Conservation (phyloP, 352 stramenopile genomes). For the Globisporangium camurandrum region DNA sequence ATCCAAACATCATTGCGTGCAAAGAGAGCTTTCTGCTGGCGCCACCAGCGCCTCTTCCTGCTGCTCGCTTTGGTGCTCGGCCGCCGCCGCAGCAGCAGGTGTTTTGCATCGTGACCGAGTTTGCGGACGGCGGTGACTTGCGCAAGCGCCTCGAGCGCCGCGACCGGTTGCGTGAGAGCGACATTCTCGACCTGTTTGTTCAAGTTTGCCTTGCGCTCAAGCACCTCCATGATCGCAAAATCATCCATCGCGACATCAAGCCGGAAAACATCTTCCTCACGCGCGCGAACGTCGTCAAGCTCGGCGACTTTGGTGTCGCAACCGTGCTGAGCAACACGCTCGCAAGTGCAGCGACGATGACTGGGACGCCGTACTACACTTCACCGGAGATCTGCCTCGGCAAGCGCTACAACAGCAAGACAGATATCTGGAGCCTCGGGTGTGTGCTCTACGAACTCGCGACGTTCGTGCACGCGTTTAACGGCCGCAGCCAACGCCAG, state of each 20-base stretch:
- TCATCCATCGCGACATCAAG: conserved; percentile 85
- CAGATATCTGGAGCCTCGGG: conserved; percentile 91
- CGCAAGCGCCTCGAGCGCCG: conserved; percentile 33
- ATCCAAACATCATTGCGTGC: conserved; percentile 81
- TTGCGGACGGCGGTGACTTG: conserved; percentile 70
- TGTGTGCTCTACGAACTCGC: conserved; percentile 92
- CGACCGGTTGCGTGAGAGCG: conserved; percentile 23
- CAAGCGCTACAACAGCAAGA: conserved; percentile 91
- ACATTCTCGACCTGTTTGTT: conserved; percentile 52
- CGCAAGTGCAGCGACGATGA: conserved; percentile 65
- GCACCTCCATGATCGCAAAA: conserved; percentile 76
- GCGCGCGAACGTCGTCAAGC: conserved; percentile 49
- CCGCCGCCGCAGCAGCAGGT: conserved; percentile 15
- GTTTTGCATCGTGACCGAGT: conserved; percentile 85
- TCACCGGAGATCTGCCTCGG: conserved; percentile 91
- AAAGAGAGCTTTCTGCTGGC: conserved; percentile 66
- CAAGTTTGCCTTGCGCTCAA: conserved; percentile 74
- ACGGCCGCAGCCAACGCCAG: conserved; percentile 70
- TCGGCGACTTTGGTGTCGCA: conserved; percentile 76
- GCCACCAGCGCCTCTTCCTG: conserved; percentile 1
- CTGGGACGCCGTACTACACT: conserved; percentile 88
- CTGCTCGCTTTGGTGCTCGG: not conserved
- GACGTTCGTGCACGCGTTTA: conserved; percentile 86
- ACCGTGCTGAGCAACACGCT: conserved; percentile 69
- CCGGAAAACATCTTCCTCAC: conserved; percentile 85